phyloP scores from a whole-genome alignment of 2,329 filamentous ascomycete species.

The Tolypocladium tundrense region DNA sequence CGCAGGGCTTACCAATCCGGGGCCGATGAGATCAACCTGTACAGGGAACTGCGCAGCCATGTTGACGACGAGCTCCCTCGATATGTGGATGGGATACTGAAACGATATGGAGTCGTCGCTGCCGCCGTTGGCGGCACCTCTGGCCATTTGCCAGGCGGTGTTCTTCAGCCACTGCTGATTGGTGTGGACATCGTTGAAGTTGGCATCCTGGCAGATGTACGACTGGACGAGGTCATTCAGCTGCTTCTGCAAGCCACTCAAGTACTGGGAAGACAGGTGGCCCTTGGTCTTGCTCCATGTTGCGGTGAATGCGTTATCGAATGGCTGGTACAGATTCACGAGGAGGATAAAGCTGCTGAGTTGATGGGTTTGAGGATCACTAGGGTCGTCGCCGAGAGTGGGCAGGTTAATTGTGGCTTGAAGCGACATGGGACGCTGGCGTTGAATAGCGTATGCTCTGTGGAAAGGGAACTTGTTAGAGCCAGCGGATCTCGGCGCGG shows the following conservation, averaged over 20 bases:
- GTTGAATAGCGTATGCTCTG: conserved; percentile 60
- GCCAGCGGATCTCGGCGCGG: neutral
- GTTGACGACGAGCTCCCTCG: conserved; percentile 49
- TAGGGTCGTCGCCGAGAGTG: conserved; percentile 48
- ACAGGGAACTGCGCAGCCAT: conserved; percentile 64
- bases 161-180: conserved; percentile 59
- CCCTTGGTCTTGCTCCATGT: conserved; percentile 56
- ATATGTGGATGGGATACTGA: conserved; percentile 52
- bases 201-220: conserved; percentile 42
- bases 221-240: conserved; percentile 43
- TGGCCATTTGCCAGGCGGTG: conserved; percentile 52
- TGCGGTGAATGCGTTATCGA: conserved; percentile 53
- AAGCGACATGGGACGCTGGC: conserved; percentile 58
- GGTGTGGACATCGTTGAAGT: conserved; percentile 42
- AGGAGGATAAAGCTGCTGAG: conserved; percentile 48
- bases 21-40: conserved; percentile 63
- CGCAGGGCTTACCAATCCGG: conserved; percentile 52
- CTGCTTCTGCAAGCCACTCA: conserved; percentile 51
- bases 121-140: conserved; percentile 33
- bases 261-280: conserved; percentile 46
- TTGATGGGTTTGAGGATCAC: conserved; percentile 41
- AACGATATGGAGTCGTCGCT: conserved; percentile 48
- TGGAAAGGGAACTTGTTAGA: neutral
- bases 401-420: conserved; percentile 60
- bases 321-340: conserved; percentile 53